Conservation (phyloP, 2,329 filamentous ascomycete genomes). For the Aspergillus sp. region DNA sequence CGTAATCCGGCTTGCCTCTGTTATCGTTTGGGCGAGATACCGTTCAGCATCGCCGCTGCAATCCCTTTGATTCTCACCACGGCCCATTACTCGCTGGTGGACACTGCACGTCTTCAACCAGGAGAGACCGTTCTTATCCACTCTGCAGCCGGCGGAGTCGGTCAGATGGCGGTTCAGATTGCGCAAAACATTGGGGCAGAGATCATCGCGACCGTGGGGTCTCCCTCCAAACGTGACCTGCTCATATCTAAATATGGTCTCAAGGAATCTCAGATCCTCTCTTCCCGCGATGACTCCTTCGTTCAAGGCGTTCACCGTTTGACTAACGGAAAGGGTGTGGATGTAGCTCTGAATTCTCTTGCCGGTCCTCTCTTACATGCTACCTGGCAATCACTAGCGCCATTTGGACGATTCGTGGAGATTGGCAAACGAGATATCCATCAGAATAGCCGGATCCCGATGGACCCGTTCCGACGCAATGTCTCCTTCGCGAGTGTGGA, state of each 20-base stretch:
- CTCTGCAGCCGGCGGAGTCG: background rate
- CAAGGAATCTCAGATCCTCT: background rate
- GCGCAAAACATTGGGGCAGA: constrained; percentile 1
- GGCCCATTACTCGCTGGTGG: background rate
- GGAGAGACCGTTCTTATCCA: constrained; percentile 5
- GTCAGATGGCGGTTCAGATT: constrained; percentile 4
- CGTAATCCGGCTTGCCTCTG: constrained; percentile 1
- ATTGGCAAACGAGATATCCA: background rate
- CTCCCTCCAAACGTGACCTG: background rate
- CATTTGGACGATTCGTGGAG: background rate
- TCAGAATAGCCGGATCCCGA: background rate
- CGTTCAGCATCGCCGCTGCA: background rate
- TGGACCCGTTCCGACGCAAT: constrained; percentile 1
- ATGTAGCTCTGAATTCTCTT: background rate
- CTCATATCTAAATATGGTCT: background rate
- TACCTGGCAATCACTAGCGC: background rate
- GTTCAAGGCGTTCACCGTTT: background rate
- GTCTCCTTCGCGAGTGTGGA: background rate
- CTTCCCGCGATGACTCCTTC: background rate
- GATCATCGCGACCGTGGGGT: constrained; percentile 1
- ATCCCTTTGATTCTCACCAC: background rate
- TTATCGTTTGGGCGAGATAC: background rate
- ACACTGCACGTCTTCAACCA: constrained; percentile 3
- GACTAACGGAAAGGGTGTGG: background rate
- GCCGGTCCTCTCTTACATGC: background rate